Evolutionary conservation across 352 stramenopile genomes (phyloP).

Genomic region (Phytophthora nicotianae): DNA sequence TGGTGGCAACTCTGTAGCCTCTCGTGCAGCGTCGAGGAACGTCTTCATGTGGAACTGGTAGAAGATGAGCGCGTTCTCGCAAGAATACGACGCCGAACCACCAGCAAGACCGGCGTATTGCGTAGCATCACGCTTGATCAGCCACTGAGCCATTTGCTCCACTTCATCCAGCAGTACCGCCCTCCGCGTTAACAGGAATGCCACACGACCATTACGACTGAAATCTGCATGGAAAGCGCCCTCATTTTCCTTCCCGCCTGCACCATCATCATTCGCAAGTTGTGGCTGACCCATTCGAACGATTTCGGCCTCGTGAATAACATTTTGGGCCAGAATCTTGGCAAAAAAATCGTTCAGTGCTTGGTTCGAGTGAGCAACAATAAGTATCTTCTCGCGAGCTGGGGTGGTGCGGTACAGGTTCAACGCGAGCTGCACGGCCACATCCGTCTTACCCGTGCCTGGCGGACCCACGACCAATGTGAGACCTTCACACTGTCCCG

Average conservation of each 20-base stretch:
- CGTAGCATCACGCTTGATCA: slow-evolving; percentile 58
- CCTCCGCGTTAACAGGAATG: slow-evolving; percentile 70
- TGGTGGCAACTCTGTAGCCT: slow-evolving; percentile 15
- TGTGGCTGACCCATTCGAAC: slow-evolving; percentile 84
- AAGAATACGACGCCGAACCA: slow-evolving; percentile 92
- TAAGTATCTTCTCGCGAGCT: slow-evolving; percentile 89
- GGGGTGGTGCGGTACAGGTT: slow-evolving; percentile 91
- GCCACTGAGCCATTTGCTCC: slow-evolving; percentile 90
- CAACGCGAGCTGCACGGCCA: slow-evolving; percentile 94
- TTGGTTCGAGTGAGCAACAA: slow-evolving; percentile 96
- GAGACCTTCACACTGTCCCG: slow-evolving; percentile 92
- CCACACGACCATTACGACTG: slow-evolving; percentile 92
- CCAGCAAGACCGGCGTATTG: slow-evolving; percentile 55
- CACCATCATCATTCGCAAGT: slow-evolving; percentile 8
- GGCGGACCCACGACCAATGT: slow-evolving; percentile 95
- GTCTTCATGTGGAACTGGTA: slow-evolving; percentile 90
- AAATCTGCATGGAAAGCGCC: slow-evolving; percentile 94
- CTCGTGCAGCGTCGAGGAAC: slow-evolving; percentile 58
- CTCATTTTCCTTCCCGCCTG: slow-evolving; percentile 41
- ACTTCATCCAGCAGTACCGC: slow-evolving; percentile 92
- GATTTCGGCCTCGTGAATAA: slow-evolving; percentile 84
- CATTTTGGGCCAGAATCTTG: slow-evolving; percentile 89
- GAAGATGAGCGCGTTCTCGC: slow-evolving; percentile 96
- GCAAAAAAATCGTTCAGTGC: slow-evolving; percentile 96
- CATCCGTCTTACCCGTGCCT: slow-evolving; percentile 95